A percentile compares a stretch with the other conserved stretches of the same genome.
Conservation (phyloP, 345 rosid species). For the Dovyalis caffra region DNA sequence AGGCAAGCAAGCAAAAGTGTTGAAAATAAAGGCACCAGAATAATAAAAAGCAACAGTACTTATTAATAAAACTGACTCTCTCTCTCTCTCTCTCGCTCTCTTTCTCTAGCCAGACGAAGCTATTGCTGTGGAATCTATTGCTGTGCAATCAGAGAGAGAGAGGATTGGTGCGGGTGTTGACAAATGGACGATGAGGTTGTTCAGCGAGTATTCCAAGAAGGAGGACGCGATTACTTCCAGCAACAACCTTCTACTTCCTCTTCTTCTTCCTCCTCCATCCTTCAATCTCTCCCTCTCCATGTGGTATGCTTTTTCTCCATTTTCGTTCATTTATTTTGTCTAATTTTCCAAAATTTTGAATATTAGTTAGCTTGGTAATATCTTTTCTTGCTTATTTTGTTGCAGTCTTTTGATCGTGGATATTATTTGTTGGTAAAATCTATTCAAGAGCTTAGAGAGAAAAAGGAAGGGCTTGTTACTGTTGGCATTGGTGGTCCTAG, state of each 20-base stretch:
- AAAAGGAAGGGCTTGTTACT: slow-evolving; percentile 79
- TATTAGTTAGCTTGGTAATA: too few relatives aligned
- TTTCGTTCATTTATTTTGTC: not conserved
- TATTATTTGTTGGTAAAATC: slow-evolving; percentile 86
- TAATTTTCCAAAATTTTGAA: not conserved
- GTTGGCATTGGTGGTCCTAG: slow-evolving; percentile 99
- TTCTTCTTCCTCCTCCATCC: slow-evolving; percentile 73
- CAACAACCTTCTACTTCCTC: slow-evolving; percentile 81
- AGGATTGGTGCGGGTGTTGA: not conserved
- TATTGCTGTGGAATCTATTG: too few relatives aligned
- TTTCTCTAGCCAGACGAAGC: too few relatives aligned
- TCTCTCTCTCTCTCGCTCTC: not conserved
- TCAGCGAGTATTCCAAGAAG: slow-evolving; percentile 87
- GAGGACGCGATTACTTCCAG: slow-evolving; percentile 88
- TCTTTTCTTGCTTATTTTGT: too few relatives aligned
- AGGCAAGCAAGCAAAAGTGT: slow-evolving; percentile 1
- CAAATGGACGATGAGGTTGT: slow-evolving; percentile 90
- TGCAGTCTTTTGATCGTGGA: slow-evolving; percentile 92
- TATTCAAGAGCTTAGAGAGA: slow-evolving; percentile 94
- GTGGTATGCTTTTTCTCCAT: slow-evolving; percentile 43
- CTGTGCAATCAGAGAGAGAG: not conserved
- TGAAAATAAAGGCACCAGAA: not conserved
- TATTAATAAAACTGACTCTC: not conserved
- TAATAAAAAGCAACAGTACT: not conserved
- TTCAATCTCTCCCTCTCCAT: slow-evolving; percentile 92